phyloP scores from a whole-genome alignment of 768 basidiomycete species.

The Imleria badia region DNA sequence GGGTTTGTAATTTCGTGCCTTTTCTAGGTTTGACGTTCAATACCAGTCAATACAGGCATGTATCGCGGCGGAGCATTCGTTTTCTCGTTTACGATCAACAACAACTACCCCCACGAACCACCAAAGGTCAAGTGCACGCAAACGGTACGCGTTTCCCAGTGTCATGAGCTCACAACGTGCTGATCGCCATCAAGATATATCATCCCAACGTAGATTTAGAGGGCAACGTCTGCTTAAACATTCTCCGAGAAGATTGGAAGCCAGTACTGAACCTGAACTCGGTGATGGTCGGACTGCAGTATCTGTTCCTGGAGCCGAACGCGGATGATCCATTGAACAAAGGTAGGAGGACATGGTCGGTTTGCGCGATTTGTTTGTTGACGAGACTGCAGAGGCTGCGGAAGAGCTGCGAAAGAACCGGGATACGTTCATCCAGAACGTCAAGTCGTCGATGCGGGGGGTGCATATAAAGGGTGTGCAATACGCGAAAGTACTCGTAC shows the following conservation, averaged over 20 bases:
- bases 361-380: slow-evolving; percentile 3
- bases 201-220: slow-evolving; percentile 98
- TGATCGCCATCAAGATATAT: slow-evolving; percentile 69
- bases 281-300: slow-evolving; percentile 98
- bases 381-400: slow-evolving; percentile 74
- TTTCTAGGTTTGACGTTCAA: slow-evolving; percentile 1
- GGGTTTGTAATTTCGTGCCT: slow-evolving; percentile 48
- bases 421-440: slow-evolving; percentile 80
- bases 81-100: slow-evolving; percentile 96
- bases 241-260: slow-evolving; percentile 99
- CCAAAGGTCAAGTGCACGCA: slow-evolving; percentile 98
- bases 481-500: slow-evolving; percentile 72
- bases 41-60: slow-evolving; percentile 64
- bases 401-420: slow-evolving; percentile 89
- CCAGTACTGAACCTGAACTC: slow-evolving; percentile 97
- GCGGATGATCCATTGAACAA: slow-evolving; percentile 99
- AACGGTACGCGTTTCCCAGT: slow-evolving; percentile 54
- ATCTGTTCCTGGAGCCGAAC: slow-evolving; percentile 97
- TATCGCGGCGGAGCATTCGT: slow-evolving; percentile 93
- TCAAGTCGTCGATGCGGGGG: slow-evolving; percentile 86
- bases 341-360: slow-evolving; percentile 51
- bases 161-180: neutral
- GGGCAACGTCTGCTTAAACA: slow-evolving; percentile 98
- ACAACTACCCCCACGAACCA: slow-evolving; percentile 98
- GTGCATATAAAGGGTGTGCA: slow-evolving; percentile 71